Base-by-base conservation (phyloP, 176 grass and related monocot species). In the Puccinellia tenuiflora region DNA sequence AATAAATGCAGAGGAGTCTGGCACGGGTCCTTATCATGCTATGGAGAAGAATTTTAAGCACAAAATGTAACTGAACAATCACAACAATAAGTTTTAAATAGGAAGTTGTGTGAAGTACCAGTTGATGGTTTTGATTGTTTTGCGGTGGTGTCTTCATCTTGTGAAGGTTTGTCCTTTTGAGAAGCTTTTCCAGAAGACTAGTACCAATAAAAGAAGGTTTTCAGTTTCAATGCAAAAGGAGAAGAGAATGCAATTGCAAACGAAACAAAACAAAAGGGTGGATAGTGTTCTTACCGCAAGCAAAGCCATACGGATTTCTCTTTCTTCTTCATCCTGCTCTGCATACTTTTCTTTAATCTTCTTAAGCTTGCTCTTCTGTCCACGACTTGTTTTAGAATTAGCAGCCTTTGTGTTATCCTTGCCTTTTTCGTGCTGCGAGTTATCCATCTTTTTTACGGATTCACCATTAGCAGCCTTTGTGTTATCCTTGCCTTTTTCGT, bases 331-430 rank as follows among this genome's bases (percentile, higher is more conserved):
- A 81, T 98, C 96, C 83, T 95, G 96, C 85, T 98, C 91, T 76
- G 87, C 90, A 80, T 93, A 98, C 62, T 98, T 95, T 83, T 95
- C 96, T 85, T 98, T 98, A 77, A 95, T 98, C 91, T 98, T 98
- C 83, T 95, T 98, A 90, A 95, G 87, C 64, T 95, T 98, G 77
- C 92, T 77, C 81, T 90, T 98, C 78, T 95, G 96, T 28, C 96
- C 92, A 28, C 92, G 96, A 80, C 76, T 88, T 50, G 86, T 79
- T 85, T 98, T 95, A 76, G 77, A 63, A 82, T 93, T 91, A 82
- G 60, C 73, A 74, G 69, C 56, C 54, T 84, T 91, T 74, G 31
- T 22, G 14, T 83, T 94, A 73, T 79, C 67, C 48, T 75, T 83
- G 52, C 48, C 80, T 61, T 81, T 84, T 82, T 85, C 85, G 31